These are phyloP conservation scores for Cladophialophora exuberans DNA, from an alignment of 2,329 filamentous ascomycete genomes.

Conservation along the genomic window DNA sequence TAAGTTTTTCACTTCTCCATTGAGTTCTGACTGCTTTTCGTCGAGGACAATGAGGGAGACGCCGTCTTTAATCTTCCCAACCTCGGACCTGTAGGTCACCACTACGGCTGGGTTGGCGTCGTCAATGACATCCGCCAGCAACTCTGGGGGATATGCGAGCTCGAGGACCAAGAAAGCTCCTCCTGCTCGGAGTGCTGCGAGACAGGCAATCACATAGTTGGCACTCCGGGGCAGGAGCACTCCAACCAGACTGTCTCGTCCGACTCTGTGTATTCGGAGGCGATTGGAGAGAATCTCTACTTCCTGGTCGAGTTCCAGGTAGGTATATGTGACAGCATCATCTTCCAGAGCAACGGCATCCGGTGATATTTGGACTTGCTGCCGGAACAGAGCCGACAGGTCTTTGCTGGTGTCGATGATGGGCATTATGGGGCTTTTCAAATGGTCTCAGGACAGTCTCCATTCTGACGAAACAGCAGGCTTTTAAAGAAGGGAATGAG, in stretches of 20 bases:
- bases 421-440: slow-evolving; percentile 61
- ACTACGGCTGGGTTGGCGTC: slow-evolving; percentile 74
- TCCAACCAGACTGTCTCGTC: slow-evolving; percentile 73
- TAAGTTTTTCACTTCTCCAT: slow-evolving; percentile 48
- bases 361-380: slow-evolving; percentile 70
- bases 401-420: slow-evolving; percentile 73
- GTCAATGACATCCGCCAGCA: slow-evolving; percentile 75
- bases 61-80: slow-evolving; percentile 65
- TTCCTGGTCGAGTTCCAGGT: slow-evolving; percentile 70
- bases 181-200: slow-evolving; percentile 76
- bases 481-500: slow-evolving; percentile 2
- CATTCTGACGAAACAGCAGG: no score
- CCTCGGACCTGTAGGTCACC: slow-evolving; percentile 68
- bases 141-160: slow-evolving; percentile 73
- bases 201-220: slow-evolving; percentile 76
- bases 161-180: slow-evolving; percentile 81
- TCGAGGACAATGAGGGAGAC: slow-evolving; percentile 70
- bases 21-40: slow-evolving; percentile 39
- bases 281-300: slow-evolving; percentile 67
- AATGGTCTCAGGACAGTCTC: no score
- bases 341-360: slow-evolving; percentile 74
- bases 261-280: slow-evolving; percentile 69
- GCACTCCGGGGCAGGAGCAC: slow-evolving; percentile 75
- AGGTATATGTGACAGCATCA: slow-evolving; percentile 68
- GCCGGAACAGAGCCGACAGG: slow-evolving; percentile 69